phyloP scores from a whole-genome alignment of 2,329 filamentous ascomycete species.

The Coniosporium uncinatum region DNA sequence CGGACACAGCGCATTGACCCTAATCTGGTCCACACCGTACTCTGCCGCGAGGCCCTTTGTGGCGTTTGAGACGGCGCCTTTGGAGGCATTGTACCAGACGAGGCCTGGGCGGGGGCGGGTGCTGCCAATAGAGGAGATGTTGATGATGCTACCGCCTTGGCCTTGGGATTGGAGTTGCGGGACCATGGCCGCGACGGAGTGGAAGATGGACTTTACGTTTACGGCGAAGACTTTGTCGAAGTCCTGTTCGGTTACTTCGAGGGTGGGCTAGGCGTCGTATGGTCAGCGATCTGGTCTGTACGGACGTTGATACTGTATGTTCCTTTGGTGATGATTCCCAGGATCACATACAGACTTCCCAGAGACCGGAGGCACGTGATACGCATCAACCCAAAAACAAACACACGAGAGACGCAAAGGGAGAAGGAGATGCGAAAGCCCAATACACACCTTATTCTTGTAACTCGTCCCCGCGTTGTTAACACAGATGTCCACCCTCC shows the following conservation, averaged over 20 bases:
- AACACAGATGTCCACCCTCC: constrained; percentile 53
- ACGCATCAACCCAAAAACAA: too few relatives aligned
- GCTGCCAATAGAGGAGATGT: constrained; percentile 60
- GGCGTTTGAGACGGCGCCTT: constrained; percentile 58
- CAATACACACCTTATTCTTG: constrained; percentile 25
- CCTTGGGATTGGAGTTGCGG: constrained; percentile 54
- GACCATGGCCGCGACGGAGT: constrained; percentile 52
- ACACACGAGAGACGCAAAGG: not conserved
- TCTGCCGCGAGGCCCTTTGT: constrained; percentile 67
- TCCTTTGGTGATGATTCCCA: not conserved
- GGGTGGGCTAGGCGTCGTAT: constrained; percentile 39
- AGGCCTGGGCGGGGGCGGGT: constrained; percentile 55
- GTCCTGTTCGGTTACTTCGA: constrained; percentile 58
- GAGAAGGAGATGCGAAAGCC: not conserved
- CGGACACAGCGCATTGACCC: constrained; percentile 68
- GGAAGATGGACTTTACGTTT: constrained; percentile 63
- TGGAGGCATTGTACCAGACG: constrained; percentile 67
- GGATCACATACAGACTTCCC: too few relatives aligned
- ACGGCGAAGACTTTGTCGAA: constrained; percentile 63
- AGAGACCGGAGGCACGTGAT: too few relatives aligned
- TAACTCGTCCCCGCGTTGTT: constrained; percentile 54
- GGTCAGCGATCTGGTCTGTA: not conserved
- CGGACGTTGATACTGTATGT: not conserved
- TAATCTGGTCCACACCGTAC: constrained; percentile 66
- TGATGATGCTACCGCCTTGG: constrained; percentile 55